phyloP scores from a whole-genome alignment of 306 rosid species.

The Trifolium repens region DNA sequence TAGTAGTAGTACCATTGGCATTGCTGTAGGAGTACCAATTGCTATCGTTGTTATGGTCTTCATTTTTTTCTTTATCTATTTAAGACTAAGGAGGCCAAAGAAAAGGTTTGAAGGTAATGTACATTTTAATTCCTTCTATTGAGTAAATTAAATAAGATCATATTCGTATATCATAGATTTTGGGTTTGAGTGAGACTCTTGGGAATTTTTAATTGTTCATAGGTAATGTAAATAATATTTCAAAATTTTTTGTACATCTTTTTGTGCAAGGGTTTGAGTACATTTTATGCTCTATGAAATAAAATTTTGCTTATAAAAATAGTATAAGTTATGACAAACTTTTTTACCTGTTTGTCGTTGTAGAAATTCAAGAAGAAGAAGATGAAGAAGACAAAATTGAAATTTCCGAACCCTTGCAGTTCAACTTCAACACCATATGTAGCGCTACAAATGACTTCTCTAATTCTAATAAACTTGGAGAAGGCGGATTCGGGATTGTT shows the following conservation, averaged over 20 bases:
- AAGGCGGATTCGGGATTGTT: slow-evolving; percentile 50
- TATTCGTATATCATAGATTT: no score
- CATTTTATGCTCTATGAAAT: background rate
- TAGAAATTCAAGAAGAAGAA: background rate
- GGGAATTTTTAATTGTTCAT: no score
- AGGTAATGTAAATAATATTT: no score
- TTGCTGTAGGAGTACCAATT: slow-evolving; percentile 36
- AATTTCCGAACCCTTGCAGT: slow-evolving; percentile 23
- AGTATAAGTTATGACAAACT: background rate
- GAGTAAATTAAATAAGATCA: no score
- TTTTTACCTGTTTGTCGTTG: background rate
- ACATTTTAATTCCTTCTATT: no score
- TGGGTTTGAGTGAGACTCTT: no score
- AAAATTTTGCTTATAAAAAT: background rate
- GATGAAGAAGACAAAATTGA: slow-evolving; percentile 25
- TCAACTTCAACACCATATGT: slow-evolving; percentile 36
- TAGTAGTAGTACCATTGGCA: background rate
- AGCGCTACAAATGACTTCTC: slow-evolving; percentile 42
- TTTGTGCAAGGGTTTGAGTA: background rate
- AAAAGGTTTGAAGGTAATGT: slow-evolving; percentile 7
- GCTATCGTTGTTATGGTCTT: slow-evolving; percentile 30
- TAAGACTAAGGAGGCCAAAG: slow-evolving; percentile 31
- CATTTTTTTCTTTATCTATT: slow-evolving; percentile 32
- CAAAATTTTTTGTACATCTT: background rate
- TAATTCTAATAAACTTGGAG: slow-evolving; percentile 38